Evolutionary conservation across 179 eudicot species (phyloP), one percentile per base, ranked within the genome.

Genomic region (Heliamphora ciliata): DNA sequence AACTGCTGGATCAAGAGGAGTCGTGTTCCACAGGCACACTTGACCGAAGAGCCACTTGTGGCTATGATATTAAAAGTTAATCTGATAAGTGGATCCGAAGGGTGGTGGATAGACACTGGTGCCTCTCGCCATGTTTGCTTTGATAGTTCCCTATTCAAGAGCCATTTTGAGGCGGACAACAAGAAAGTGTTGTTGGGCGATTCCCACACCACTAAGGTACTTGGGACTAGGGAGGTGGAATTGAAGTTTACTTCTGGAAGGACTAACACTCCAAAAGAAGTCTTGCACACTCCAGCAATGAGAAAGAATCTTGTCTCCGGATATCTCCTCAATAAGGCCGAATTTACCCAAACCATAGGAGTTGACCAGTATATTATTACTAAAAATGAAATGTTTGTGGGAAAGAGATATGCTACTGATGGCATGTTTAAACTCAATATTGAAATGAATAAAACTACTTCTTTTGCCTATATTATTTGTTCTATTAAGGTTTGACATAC

Each of bases 51-150:
- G 24, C 24, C 24, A 21, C 24, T 21, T 21, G 24, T 21, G 24
- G 24, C 24, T 21, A 21, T 21, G 24, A 21, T 21, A 21, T 21
- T 21, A 21, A 21, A 21, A 21, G 24, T 21, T 21, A 21, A 21
- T 21, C 24, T 21, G 24, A 21, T 21, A 21, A 21, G 24, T 21
- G 24, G 24, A 21, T 21, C 24, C 24, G 79, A 79, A 15, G 82
- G 81, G 48, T 83, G 85, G 85, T 78, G 85, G 80, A 69, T 54
- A 63, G 82, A 83, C 61, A 61, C 60, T 47, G 78, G 85, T n/a
- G 76, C 80, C 0, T 51, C 79, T 51, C 6, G 67, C 3, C 67
- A 17, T 79, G 82, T 79, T 3, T 83, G 85, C 59, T 6, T 79
- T 79, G 79, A 79, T 65, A 59, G 78, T 6, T 0, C 1, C 24